A percentile compares a stretch with the other conserved stretches of the same genome.
phyloP scores from a whole-genome alignment of 371 early-diverging fungal genomes.

The Lichtheimia ramosa region DNA sequence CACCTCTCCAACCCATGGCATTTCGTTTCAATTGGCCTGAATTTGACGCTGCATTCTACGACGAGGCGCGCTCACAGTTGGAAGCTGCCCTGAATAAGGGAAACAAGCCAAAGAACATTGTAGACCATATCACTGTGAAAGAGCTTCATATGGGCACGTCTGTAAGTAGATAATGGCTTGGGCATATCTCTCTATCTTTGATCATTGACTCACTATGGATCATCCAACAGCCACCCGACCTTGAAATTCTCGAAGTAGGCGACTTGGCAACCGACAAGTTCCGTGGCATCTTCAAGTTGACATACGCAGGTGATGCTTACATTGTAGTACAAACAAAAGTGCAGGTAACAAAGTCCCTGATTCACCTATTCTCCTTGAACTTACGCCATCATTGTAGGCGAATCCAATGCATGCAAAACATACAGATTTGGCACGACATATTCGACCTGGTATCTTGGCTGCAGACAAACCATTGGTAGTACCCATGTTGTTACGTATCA shows the following conservation, averaged over 20 bases:
- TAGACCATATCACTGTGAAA: slow-evolving; percentile 86
- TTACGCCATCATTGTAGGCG: slow-evolving; percentile 50
- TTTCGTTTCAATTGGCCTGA: slow-evolving; percentile 96
- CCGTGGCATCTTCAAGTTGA: slow-evolving; percentile 93
- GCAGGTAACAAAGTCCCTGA: slow-evolving; percentile 59
- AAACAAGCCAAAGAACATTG: slow-evolving; percentile 88
- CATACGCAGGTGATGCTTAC: slow-evolving; percentile 91
- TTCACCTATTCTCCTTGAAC: neutral
- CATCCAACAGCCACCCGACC: slow-evolving; percentile 82
- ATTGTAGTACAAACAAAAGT: slow-evolving; percentile 93
- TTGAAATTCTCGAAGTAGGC: slow-evolving; percentile 96
- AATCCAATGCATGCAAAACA: slow-evolving; percentile 68
- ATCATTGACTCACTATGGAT: neutral
- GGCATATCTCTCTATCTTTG: no score
- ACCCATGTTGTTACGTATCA: slow-evolving; percentile 92
- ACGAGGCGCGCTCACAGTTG: slow-evolving; percentile 82
- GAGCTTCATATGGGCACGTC: slow-evolving; percentile 93
- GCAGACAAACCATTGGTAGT: slow-evolving; percentile 94
- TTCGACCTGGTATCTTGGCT: slow-evolving; percentile 76
- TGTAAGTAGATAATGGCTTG: no score
- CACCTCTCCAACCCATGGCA: slow-evolving; percentile 63
- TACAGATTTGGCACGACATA: slow-evolving; percentile 59
- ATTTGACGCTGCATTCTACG: slow-evolving; percentile 82
- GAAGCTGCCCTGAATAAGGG: slow-evolving; percentile 92
- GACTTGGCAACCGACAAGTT: slow-evolving; percentile 91